Percentiles rank a stretch among this genome's conserved stretches.
Conservation (phyloP, 345 rosid genomes). For the Excoecaria agallocha region DNA sequence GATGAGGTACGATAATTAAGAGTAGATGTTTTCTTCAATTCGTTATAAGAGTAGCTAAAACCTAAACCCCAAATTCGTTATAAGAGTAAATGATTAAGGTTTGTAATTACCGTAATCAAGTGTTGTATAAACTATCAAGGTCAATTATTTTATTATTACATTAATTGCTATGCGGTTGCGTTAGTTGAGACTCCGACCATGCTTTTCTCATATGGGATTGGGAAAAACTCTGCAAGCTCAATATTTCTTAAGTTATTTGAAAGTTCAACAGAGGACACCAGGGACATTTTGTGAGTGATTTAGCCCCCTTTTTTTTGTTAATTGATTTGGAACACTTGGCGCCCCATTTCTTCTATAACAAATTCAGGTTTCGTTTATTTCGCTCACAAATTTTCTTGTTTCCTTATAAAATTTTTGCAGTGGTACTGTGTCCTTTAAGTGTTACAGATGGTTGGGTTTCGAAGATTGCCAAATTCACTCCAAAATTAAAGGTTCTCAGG, state of each 20-base stretch:
- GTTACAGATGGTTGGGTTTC: slow-evolving; percentile 87
- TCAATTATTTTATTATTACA: neutral
- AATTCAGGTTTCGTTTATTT: no score
- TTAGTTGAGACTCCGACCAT: slow-evolving; percentile 9
- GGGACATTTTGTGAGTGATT: slow-evolving; percentile 74
- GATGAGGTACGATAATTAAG: no score
- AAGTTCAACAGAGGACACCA: no score
- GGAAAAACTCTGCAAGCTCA: no score
- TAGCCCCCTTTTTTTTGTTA: slow-evolving; percentile 19
- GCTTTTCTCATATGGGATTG: slow-evolving; percentile 64
- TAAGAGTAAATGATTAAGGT: neutral
- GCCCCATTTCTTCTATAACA: neutral
- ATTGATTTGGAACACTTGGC: neutral
- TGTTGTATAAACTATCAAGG: neutral
- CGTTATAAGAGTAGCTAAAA: no score
- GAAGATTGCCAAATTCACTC: slow-evolving; percentile 67
- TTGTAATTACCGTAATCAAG: neutral
- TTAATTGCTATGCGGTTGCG: neutral
- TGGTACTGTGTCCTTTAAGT: slow-evolving; percentile 82
- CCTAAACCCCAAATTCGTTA: neutral
- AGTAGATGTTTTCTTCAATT: neutral
- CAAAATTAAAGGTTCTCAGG: slow-evolving; percentile 54
- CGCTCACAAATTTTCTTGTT: neutral
- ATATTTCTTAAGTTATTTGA: no score
- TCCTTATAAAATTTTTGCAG: slow-evolving; percentile 34